phyloP scores from a whole-genome alignment of 83 land plant genomes.

The Thuja plicata region DNA sequence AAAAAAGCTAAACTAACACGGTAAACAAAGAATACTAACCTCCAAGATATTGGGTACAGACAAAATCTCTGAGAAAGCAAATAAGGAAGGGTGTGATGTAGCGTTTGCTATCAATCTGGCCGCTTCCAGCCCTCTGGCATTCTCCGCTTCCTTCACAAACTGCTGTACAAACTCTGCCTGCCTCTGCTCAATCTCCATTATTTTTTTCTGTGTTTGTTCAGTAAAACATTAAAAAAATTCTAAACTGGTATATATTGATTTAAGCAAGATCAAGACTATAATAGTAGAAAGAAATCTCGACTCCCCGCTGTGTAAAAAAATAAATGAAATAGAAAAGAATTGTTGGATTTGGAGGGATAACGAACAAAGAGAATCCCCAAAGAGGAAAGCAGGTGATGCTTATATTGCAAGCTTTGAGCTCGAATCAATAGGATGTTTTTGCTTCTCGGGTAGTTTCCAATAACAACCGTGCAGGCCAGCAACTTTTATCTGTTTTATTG shows the following conservation, averaged over 20 bases:
- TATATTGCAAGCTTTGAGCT: slow-evolving; percentile 8
- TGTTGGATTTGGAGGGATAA: background rate
- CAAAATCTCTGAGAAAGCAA: slow-evolving; percentile 82
- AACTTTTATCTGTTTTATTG: too few species aligned
- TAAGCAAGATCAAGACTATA: too few species aligned
- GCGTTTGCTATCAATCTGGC: slow-evolving; percentile 50
- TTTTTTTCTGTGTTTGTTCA: background rate
- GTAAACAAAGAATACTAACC: slow-evolving; percentile 27
- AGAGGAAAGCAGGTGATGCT: background rate
- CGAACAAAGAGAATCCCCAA: background rate
- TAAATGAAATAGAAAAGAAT: background rate
- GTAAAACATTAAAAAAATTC: background rate
- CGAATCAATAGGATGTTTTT: background rate
- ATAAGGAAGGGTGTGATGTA: slow-evolving; percentile 72
- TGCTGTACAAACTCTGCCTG: slow-evolving; percentile 64
- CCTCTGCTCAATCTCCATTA: slow-evolving; percentile 70
- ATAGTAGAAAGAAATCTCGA: background rate
- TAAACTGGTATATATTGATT: background rate
- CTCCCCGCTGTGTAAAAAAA: background rate
- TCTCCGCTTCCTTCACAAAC: slow-evolving; percentile 54
- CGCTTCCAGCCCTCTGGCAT: slow-evolving; percentile 30
- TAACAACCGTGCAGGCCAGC: background rate
- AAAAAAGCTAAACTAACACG: background rate
- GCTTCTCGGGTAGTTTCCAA: background rate
- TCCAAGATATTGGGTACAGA: slow-evolving; percentile 42